Evolutionary conservation across 2,329 filamentous ascomycete species (phyloP).

Genomic region (Microcyclospora pomicola): DNA sequence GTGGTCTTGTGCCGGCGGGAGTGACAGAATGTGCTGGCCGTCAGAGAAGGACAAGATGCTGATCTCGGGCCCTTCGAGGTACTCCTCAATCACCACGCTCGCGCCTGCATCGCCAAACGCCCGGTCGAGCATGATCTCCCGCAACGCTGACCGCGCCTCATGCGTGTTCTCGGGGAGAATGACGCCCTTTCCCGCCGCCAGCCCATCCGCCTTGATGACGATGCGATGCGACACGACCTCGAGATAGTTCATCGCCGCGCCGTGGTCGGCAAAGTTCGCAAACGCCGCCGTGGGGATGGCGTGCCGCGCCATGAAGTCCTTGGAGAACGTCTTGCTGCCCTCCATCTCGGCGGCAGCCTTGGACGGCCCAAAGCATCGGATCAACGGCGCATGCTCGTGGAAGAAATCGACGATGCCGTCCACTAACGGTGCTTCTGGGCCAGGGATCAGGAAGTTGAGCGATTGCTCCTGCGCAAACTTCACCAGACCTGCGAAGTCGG

Average conservation of each 20-base stretch:
- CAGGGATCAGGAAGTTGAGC: constrained; percentile 74
- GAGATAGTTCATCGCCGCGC: constrained; percentile 46
- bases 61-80: constrained; percentile 78
- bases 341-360: constrained; percentile 79
- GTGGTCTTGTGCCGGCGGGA: constrained; percentile 91
- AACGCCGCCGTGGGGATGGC: constrained; percentile 84
- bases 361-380: constrained; percentile 74
- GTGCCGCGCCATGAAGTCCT: constrained; percentile 92
- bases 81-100: constrained; percentile 93
- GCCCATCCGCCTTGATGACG: constrained; percentile 85
- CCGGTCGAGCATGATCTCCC: constrained; percentile 78
- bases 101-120: constrained; percentile 78
- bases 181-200: constrained; percentile 92
- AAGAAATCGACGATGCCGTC: constrained; percentile 82
- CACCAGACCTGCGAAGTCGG: constrained; percentile 68
- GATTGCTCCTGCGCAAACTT: constrained; percentile 57
- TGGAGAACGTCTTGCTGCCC: constrained; percentile 92
- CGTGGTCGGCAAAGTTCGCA: constrained; percentile 53
- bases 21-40: constrained; percentile 65
- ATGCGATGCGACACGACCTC: constrained; percentile 56
- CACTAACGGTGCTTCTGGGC: constrained; percentile 86
- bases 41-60: constrained; percentile 87
- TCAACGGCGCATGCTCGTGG: constrained; percentile 34
- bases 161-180: constrained; percentile 71
- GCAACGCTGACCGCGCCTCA: constrained; percentile 69